phyloP scores from a whole-genome alignment of 345 rosid genomes.

The Corymbia maculata region DNA sequence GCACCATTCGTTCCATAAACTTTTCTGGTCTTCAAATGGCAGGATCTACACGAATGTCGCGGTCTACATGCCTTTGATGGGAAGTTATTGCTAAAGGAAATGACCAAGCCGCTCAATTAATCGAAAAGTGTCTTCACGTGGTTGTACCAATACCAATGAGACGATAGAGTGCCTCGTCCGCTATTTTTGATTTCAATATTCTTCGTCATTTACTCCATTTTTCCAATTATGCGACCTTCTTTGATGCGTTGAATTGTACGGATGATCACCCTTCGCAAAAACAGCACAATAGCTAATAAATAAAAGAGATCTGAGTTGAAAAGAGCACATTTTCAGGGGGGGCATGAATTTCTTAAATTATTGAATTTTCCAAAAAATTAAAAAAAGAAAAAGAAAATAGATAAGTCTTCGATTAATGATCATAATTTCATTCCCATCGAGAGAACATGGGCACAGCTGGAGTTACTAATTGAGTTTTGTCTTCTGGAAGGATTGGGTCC shows the following conservation, averaged over 20 bases:
- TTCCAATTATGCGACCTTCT: background rate
- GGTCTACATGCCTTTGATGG: fast-evolving
- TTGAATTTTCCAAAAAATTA: background rate
- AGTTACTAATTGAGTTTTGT: background rate
- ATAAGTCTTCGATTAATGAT: background rate
- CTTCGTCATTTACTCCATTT: background rate
- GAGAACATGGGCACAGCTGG: background rate
- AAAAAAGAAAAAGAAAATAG: background rate
- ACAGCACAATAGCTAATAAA: background rate
- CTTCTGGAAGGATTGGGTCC: background rate
- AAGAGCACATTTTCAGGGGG: background rate
- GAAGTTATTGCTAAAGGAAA: background rate
- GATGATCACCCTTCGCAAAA: background rate
- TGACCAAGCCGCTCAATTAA: background rate
- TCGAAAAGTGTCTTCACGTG: background rate
- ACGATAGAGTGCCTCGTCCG: background rate
- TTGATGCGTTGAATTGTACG: background rate
- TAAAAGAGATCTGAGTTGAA: background rate
- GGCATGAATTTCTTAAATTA: background rate
- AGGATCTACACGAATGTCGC: background rate
- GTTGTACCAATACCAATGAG: background rate
- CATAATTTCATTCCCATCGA: background rate
- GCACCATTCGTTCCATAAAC: background rate
- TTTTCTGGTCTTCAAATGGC: background rate
- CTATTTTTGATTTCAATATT: background rate